Conservation (phyloP, 2,329 filamentous ascomycete genomes). For the Paecilomyces dactylethromorphus region DNA sequence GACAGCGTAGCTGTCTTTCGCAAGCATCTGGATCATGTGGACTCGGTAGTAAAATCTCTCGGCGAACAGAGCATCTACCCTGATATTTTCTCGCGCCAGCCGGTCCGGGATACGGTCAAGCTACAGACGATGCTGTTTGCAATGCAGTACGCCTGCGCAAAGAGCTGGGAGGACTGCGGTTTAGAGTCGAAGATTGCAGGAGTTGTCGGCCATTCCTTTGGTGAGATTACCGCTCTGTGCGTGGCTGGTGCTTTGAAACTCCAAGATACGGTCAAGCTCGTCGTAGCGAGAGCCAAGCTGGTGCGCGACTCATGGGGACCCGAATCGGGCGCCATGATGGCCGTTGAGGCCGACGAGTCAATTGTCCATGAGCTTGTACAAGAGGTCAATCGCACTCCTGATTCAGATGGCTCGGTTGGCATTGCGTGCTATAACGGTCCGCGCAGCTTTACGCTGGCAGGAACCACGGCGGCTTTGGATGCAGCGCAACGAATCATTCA, state of each 20-base stretch:
- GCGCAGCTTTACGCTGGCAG: conserved; percentile 37
- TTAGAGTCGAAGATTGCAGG: background rate
- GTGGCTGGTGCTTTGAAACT: conserved; percentile 5
- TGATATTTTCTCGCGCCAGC: conserved; percentile 17
- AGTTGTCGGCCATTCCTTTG: conserved; percentile 11
- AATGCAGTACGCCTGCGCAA: conserved; percentile 32
- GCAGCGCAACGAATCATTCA: conserved; percentile 8
- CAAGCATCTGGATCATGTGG: conserved; percentile 31
- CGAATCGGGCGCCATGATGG: conserved; percentile 28
- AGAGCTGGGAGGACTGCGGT: conserved; percentile 33
- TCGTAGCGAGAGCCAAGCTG: conserved; percentile 23
- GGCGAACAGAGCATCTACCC: conserved; percentile 29
- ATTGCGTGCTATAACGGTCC: conserved; percentile 47
- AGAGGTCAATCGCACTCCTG: conserved; percentile 1
- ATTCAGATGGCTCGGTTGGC: background rate
- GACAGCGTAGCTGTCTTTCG: conserved; percentile 20
- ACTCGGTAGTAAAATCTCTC: conserved; percentile 10
- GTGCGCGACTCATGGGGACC: conserved; percentile 24
- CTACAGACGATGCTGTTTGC: conserved; percentile 34
- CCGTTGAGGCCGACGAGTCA: conserved; percentile 17
- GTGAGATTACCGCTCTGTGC: conserved; percentile 10
- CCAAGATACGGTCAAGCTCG: conserved; percentile 20
- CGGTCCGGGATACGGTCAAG: conserved; percentile 12
- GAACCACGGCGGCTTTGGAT: conserved; percentile 26
- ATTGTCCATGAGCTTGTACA: conserved; percentile 14